Conservation (phyloP, 1,284 basidiomycete genomes). For the Coniferiporia sulphurascens region DNA sequence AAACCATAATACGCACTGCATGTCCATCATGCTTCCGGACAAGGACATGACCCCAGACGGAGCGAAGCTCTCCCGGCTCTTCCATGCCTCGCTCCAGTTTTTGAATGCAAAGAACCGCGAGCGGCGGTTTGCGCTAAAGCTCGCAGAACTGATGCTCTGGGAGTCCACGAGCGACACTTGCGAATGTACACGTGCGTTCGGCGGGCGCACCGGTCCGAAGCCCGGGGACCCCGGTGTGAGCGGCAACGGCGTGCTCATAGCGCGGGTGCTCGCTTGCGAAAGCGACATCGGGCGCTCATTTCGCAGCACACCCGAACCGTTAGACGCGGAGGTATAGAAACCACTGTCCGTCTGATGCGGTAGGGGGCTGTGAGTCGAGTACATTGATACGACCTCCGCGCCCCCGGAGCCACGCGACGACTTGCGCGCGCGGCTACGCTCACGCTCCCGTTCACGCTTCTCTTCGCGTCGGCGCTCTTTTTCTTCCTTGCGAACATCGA, state of each 20-base stretch:
- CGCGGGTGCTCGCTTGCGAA: conserved; percentile 53
- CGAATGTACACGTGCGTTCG: conserved; percentile 58
- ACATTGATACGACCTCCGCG: conserved; percentile 67
- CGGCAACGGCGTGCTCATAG: conserved; percentile 39
- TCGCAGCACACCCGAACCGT: conserved; percentile 3
- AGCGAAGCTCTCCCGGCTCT: conserved; percentile 73
- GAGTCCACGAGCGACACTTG: conserved; percentile 75
- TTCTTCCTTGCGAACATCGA: conserved; percentile 78
- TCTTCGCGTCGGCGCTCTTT: conserved; percentile 66
- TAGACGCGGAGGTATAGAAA: conserved; percentile 28
- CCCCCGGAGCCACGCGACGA: conserved; percentile 48
- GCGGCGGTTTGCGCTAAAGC: conserved; percentile 47
- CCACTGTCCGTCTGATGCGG: conserved; percentile 53
- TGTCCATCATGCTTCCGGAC: conserved; percentile 85
- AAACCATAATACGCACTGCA: conserved; percentile 68
- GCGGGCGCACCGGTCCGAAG: conserved; percentile 51
- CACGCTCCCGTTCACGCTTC: conserved; percentile 29
- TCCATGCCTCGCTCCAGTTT: conserved; percentile 70
- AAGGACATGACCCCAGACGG: conserved; percentile 52
- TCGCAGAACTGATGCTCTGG: conserved; percentile 62
- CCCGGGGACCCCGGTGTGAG: conserved; percentile 22
- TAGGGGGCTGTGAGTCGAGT: conserved; percentile 55
- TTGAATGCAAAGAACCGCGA: conserved; percentile 80
- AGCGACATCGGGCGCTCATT: conserved; percentile 43
- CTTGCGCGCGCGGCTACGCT: conserved; percentile 57